Percentiles rank a stretch among this genome's conserved stretches.
Conservation (phyloP, 805 yeast genomes). For the Metschnikowia reukaufii region DNA sequence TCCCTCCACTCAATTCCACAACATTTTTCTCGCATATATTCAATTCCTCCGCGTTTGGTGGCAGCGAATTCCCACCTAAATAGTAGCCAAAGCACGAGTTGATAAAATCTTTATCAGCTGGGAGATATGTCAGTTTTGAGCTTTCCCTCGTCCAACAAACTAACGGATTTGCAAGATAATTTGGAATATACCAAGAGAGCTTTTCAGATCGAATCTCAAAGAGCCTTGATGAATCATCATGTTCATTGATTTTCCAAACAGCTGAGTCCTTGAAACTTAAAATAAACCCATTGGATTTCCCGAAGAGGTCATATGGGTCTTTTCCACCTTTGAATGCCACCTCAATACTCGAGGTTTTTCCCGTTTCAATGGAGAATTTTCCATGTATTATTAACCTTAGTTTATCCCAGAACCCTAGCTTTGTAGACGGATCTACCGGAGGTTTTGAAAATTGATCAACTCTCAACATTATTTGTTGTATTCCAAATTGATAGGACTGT, state of each 20-base stretch:
- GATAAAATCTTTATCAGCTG: constrained; percentile 44
- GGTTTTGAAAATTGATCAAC: constrained; percentile 87
- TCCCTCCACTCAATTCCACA: constrained; percentile 60
- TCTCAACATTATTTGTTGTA: constrained; percentile 74
- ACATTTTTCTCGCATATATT: constrained; percentile 47
- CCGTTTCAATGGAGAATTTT: constrained; percentile 52
- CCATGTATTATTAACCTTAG: constrained; percentile 77
- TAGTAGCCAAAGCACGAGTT: constrained; percentile 52
- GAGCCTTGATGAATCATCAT: constrained; percentile 68
- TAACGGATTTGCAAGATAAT: constrained; percentile 53
- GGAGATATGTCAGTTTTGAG: constrained; percentile 43
- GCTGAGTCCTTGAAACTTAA: constrained; percentile 69
- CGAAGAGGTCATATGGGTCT: constrained; percentile 74
- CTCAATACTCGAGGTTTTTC: constrained; percentile 49
- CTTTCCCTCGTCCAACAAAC: constrained; percentile 61
- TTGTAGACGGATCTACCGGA: constrained; percentile 81
- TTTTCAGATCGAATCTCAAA: constrained; percentile 61
- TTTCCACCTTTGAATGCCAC: constrained; percentile 71
- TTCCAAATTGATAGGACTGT: constrained; percentile 76
- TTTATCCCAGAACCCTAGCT: constrained; percentile 93
- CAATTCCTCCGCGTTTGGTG: constrained; percentile 38
- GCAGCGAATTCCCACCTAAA: constrained; percentile 42
- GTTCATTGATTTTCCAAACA: constrained; percentile 57
- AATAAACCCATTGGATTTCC: constrained; percentile 71
- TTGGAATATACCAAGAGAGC: constrained; percentile 73